Conservation (phyloP, 306 rosid species). For the Pyrus pyrifolia region DNA sequence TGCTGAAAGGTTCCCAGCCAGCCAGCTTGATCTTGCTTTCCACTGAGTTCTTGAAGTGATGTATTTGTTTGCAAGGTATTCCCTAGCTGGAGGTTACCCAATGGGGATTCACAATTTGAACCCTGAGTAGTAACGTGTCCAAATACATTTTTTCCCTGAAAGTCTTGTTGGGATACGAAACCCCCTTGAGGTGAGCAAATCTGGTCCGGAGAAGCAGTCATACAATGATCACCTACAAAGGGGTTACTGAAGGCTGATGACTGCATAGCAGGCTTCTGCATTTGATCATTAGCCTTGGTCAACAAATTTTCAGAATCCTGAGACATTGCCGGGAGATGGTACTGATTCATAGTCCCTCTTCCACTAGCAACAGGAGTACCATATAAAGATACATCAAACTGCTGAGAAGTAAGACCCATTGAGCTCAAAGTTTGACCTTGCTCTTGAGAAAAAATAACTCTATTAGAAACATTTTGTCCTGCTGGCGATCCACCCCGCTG, state of each 20-base stretch:
- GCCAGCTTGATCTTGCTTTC: constrained; percentile 28
- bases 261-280: constrained; percentile 32
- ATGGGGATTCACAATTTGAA: constrained; percentile 20
- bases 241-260: constrained; percentile 26
- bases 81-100: constrained; percentile 32
- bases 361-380: constrained; percentile 34
- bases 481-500: constrained; percentile 36
- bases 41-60: constrained; percentile 21
- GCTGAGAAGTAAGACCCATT: constrained; percentile 32
- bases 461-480: constrained; percentile 31
- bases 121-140: constrained; percentile 35
- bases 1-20: constrained; percentile 36
- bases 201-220: constrained; percentile 32
- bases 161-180: constrained; percentile 27
- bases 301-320: constrained; percentile 36
- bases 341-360: constrained; percentile 29
- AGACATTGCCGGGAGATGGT: constrained; percentile 30
- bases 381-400: constrained; percentile 40
- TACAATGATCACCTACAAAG: constrained; percentile 26
- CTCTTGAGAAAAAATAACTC: constrained; percentile 33
- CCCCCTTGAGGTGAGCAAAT: constrained; percentile 22
- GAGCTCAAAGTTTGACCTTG: constrained; percentile 34
- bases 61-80: constrained; percentile 26
- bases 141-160: constrained; percentile 32
- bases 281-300: constrained; percentile 26